Evolutionary conservation across 1,284 basidiomycete genomes (phyloP).

Genomic region (Xerocomus minutiporus): DNA sequence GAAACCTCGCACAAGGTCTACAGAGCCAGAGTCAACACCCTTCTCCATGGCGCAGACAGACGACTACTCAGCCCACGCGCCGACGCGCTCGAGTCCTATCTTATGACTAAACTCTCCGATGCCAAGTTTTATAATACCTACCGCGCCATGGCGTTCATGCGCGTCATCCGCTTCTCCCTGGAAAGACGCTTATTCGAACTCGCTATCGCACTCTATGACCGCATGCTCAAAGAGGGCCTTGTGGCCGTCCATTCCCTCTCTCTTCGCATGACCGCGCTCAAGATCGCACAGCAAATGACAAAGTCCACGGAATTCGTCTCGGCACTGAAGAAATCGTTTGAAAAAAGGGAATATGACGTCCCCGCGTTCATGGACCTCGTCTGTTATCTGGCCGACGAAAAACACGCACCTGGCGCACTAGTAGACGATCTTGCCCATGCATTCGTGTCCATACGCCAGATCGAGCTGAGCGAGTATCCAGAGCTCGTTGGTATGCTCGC

Average conservation of each 20-base stretch:
- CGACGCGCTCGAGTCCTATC: constrained; percentile 17
- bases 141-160: constrained; percentile 25
- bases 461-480: constrained; percentile 32
- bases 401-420: constrained; percentile 28
- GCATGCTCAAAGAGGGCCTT: constrained; percentile 41
- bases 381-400: constrained; percentile 27
- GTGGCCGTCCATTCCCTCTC: constrained; percentile 36
- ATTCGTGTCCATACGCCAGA: constrained; percentile 35
- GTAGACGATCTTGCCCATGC: constrained; percentile 35
- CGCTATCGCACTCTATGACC: constrained; percentile 39
- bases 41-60: constrained; percentile 28
- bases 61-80: constrained; percentile 22
- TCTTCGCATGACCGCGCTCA: constrained; percentile 39
- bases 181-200: constrained; percentile 30
- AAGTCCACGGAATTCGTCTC: constrained; percentile 23
- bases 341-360: constrained; percentile 36
- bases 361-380: constrained; percentile 39
- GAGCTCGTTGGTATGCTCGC: constrained; percentile 38
- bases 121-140: constrained; percentile 28
- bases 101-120: constrained; percentile 26
- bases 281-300: constrained; percentile 14
- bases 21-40: constrained; percentile 25
- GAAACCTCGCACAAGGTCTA: constrained; percentile 14
- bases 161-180: constrained; percentile 26
- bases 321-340: constrained; percentile 28